These are phyloP conservation scores for Kazachstania viticola DNA, from an alignment of 805 yeast genomes.

Conservation along the genomic window DNA sequence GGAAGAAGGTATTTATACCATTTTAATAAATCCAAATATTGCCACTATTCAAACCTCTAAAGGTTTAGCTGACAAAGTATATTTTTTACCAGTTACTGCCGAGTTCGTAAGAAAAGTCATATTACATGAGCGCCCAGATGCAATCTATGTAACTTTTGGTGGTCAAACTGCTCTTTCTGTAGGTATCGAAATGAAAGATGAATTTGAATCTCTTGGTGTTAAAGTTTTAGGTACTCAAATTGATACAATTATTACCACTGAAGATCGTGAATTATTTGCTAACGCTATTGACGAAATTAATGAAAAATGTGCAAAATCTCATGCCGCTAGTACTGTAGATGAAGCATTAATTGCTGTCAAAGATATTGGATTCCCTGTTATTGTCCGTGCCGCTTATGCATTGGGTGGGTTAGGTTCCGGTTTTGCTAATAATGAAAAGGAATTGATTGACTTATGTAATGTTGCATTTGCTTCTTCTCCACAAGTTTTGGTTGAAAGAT, in stretches of 20 bases:
- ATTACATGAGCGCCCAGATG: constrained; percentile 90
- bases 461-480: constrained; percentile 94
- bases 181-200: constrained; percentile 92
- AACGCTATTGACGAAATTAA: constrained; percentile 87
- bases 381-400: constrained; percentile 95
- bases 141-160: constrained; percentile 94
- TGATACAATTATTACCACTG: constrained; percentile 92
- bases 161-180: constrained; percentile 97
- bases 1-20: constrained; percentile 95
- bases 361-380: constrained; percentile 86
- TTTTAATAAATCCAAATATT: constrained; percentile 92
- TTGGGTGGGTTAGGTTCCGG: constrained; percentile 98
- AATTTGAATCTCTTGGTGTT: constrained; percentile 78
- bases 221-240: constrained; percentile 94
- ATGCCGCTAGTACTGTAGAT: constrained; percentile 65
- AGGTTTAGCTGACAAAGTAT: constrained; percentile 96
- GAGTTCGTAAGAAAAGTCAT: constrained; percentile 95
- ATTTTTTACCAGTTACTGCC: constrained; percentile 93
- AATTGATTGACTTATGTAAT: constrained; percentile 72
- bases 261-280: constrained; percentile 94
- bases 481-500: constrained; percentile 87
- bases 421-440: constrained; percentile 79
- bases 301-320: constrained; percentile 92
- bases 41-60: constrained; percentile 97
- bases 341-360: constrained; percentile 82